phyloP scores from a whole-genome alignment of 257 asterid species.

The Buddleja alternifolia region DNA sequence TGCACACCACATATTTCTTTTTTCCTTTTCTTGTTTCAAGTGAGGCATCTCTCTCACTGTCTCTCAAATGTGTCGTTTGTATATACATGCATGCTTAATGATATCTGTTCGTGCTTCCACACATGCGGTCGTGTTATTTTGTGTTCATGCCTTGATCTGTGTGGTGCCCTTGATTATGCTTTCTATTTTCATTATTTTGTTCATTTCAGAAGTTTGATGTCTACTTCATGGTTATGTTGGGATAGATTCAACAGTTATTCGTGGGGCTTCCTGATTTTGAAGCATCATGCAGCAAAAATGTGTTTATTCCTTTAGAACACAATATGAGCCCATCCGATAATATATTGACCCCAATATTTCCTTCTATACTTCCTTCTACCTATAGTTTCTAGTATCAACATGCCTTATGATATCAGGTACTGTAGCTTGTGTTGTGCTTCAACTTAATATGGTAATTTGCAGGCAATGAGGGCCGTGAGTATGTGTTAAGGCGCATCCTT shows the following conservation, averaged over 20 bases:
- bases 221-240: background rate
- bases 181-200: background rate
- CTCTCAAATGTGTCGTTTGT: conserved; percentile 4
- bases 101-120: background rate
- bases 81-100: conserved; percentile 1
- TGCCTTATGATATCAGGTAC: conserved; percentile 15
- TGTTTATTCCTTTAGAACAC: background rate
- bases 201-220: background rate
- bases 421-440: conserved; percentile 9
- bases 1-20: background rate
- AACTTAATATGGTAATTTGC: conserved; percentile 30
- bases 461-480: conserved; percentile 99
- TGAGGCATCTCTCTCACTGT: background rate
- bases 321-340: background rate
- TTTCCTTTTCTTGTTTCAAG: background rate
- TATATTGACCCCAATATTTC: background rate
- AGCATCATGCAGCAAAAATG: background rate
- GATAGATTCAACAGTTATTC: background rate
- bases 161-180: background rate
- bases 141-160: background rate
- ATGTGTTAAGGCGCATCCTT: conserved; percentile 91
- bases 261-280: background rate
- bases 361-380: background rate
- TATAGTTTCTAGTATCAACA: conserved; percentile 4
- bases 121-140: background rate